A percentile compares a stretch with the other conserved stretches of the same genome.
These are phyloP conservation scores for Penicillium occitanis DNA, from an alignment of 2,329 filamentous ascomycete species.

Conservation along the genomic window DNA sequence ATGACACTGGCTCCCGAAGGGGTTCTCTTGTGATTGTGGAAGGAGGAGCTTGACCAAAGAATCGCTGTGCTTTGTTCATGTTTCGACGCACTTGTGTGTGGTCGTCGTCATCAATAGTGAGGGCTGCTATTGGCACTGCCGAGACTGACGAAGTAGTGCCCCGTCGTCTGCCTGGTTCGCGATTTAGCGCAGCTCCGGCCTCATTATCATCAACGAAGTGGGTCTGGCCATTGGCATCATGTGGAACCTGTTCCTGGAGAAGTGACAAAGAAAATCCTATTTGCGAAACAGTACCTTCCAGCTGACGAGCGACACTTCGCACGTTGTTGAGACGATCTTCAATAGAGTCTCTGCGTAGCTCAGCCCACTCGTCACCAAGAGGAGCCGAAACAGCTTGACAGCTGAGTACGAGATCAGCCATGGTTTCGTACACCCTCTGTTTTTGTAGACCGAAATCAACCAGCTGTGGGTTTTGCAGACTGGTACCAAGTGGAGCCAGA, in stretches of 20 bases:
- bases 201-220: constrained; percentile 32
- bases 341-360: constrained; percentile 83
- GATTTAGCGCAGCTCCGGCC: constrained; percentile 29
- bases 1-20: constrained; percentile 45
- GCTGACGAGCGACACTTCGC: constrained; percentile 69
- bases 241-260: constrained; percentile 75
- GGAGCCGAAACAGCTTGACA: constrained; percentile 92
- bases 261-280: constrained; percentile 85
- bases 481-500: constrained; percentile 72
- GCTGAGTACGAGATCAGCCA: constrained; percentile 81
- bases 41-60: constrained; percentile 50
- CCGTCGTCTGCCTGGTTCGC: constrained; percentile 41
- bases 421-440: constrained; percentile 88
- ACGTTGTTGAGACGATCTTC: constrained; percentile 84
- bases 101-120: constrained; percentile 38
- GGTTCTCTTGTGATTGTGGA: constrained; percentile 40
- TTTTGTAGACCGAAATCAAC: constrained; percentile 87
- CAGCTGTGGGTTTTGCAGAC: constrained; percentile 79
- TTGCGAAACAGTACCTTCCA: constrained; percentile 84
- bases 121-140: constrained; percentile 35
- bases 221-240: constrained; percentile 41
- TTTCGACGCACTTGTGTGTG: constrained; percentile 44
- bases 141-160: constrained; percentile 45
- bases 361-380: constrained; percentile 91
- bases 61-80: constrained; percentile 49